Percentiles rank a stretch among this genome's conserved stretches.
phyloP scores from a whole-genome alignment of 2,329 filamentous ascomycete species.

The Claviceps purpurea region DNA sequence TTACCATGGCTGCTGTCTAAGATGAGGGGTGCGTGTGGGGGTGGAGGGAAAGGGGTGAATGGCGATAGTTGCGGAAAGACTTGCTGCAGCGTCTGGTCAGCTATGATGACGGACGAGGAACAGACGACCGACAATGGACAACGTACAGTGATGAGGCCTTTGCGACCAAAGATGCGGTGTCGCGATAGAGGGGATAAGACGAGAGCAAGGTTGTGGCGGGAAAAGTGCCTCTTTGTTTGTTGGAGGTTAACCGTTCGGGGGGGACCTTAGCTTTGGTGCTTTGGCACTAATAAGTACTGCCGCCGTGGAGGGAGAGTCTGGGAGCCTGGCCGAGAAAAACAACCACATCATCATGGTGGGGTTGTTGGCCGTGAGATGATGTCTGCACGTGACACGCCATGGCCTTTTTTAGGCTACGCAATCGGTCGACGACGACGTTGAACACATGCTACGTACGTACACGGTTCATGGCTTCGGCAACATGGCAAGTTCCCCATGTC shows the following conservation, averaged over 20 bases:
- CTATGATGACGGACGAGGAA: background rate
- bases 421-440: background rate
- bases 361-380: slow-evolving; percentile 15
- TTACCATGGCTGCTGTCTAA: slow-evolving; percentile 28
- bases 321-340: slow-evolving; percentile 20
- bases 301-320: slow-evolving; percentile 9
- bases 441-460: background rate
- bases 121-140: background rate
- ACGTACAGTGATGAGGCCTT: background rate
- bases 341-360: slow-evolving; percentile 19
- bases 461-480: background rate
- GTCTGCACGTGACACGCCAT: slow-evolving; percentile 16
- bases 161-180: slow-evolving; percentile 2
- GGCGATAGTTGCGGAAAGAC: slow-evolving; percentile 6
- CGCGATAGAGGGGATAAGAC: background rate
- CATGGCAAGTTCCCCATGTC: too few species aligned
- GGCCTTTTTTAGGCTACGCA: slow-evolving; percentile 1
- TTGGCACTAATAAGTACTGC: slow-evolving; percentile 2
- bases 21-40: slow-evolving; percentile 15
- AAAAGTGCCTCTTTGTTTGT: slow-evolving; percentile 7
- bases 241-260: slow-evolving; percentile 1
- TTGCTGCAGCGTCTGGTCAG: slow-evolving; percentile 1
- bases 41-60: slow-evolving; percentile 13
- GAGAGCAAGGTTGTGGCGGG: background rate
- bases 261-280: slow-evolving; percentile 1